Base-by-base conservation (phyloP, 2,329 filamentous ascomycete species). In the Fonsecaea nubica region DNA sequence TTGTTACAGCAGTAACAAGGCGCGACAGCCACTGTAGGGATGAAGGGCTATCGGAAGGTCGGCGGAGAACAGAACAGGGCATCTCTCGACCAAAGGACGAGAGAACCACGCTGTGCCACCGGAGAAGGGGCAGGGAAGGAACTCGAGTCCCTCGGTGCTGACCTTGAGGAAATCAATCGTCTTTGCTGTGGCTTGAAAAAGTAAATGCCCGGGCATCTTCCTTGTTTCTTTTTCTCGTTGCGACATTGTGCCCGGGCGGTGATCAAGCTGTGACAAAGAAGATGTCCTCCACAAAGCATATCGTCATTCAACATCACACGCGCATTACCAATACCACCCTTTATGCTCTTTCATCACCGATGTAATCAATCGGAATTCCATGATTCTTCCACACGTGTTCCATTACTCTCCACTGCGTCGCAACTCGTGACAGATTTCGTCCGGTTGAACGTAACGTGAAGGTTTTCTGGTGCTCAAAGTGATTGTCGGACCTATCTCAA, bases 111-210 rank as follows among this genome's bases (percentile, higher is more conserved):
- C 66, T 67, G 68, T 50, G 63, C 71, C 69, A 69, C 66, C 68
- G 66, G 68, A 72, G 72, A 71, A 72, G 72, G 71, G 71, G 60
- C 72, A 72, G 65, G 71, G 71, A 72, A 71, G 71, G 72, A 72
- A 72, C 69, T 70, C 66, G 55, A 36, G 64, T 72, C 66, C 71
- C 71, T 72, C 71, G 65, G 66, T 68, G 59, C 68, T 67, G 57
- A 38, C 66, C 55, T 56, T 56, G 56, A 50, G 53, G 42, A 56
- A 61, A 53, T 33, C 18, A 18, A 53, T 33, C 18, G 7, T 54
- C 58, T 45, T 62, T 54, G 21, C 10, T 50, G 45, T 50, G 21
- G 45, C 45, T 10, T 50, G 3, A 10, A 50, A 50, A 6, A 50
- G 52, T 18, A 54, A 61, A 53, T 36, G 58, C 33, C 48, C 45